Conservation (phyloP, 2,329 filamentous ascomycete species). For the Waltergamsia citrina region DNA sequence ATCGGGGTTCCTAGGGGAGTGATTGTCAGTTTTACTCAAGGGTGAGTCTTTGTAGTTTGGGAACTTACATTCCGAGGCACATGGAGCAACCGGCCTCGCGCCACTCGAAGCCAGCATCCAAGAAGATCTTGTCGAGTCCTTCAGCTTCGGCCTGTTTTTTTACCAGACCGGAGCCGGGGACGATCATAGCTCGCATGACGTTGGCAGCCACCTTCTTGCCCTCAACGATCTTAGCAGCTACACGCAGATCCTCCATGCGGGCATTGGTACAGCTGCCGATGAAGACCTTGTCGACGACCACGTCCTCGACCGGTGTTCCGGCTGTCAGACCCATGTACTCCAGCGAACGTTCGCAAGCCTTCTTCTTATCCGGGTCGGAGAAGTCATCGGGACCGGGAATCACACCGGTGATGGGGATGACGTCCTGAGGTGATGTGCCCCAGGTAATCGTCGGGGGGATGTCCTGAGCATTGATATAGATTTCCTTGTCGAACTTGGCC, state of each 20-base stretch:
- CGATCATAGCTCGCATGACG: slow-evolving; percentile 90
- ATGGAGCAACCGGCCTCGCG: slow-evolving; percentile 97
- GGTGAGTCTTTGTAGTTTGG: neutral
- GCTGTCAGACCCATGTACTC: slow-evolving; percentile 93
- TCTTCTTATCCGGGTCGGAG: slow-evolving; percentile 68
- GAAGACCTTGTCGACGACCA: slow-evolving; percentile 89
- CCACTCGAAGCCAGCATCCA: slow-evolving; percentile 93
- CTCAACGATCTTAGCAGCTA: slow-evolving; percentile 76
- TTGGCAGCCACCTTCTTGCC: slow-evolving; percentile 82
- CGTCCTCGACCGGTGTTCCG: slow-evolving; percentile 86
- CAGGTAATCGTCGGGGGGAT: slow-evolving; percentile 90
- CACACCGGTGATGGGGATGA: slow-evolving; percentile 84
- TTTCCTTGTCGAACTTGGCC: slow-evolving; percentile 82
- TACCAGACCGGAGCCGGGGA: slow-evolving; percentile 89
- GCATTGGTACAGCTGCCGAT: slow-evolving; percentile 98
- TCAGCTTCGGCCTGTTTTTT: slow-evolving; percentile 87
- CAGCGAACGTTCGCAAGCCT: slow-evolving; percentile 68
- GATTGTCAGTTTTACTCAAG: neutral
- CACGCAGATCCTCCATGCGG: slow-evolving; percentile 88
- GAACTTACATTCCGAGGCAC: slow-evolving; percentile 72
- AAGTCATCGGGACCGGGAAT: slow-evolving; percentile 90
- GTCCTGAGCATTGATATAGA: slow-evolving; percentile 86
- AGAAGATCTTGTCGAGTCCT: slow-evolving; percentile 87
- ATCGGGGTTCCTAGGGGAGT: slow-evolving; percentile 66
- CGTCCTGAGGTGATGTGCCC: slow-evolving; percentile 95